phyloP scores from a whole-genome alignment of 1,284 basidiomycete species.

The Leccinum discolor region DNA sequence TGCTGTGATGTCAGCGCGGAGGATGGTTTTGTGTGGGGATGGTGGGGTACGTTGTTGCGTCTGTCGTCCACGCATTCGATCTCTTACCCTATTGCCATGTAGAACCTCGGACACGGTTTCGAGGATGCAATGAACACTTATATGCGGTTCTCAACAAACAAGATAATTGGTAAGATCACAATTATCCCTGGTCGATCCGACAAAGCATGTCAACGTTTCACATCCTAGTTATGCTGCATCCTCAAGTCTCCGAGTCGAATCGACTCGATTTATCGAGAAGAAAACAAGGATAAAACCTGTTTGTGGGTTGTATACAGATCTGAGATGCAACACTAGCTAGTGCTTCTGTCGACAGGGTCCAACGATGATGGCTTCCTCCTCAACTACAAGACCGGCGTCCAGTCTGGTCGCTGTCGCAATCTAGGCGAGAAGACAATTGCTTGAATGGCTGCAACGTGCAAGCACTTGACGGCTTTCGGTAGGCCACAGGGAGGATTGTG shows the following conservation, averaged over 20 bases:
- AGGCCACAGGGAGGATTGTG: too few relatives aligned
- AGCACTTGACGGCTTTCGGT: too few relatives aligned
- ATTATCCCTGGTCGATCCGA: neutral
- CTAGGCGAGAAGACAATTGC: too few relatives aligned
- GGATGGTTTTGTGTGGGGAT: neutral
- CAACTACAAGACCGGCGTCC: too few relatives aligned
- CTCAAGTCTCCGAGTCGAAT: neutral
- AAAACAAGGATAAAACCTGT: neutral
- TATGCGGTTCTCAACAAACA: neutral
- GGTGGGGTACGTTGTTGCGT: neutral
- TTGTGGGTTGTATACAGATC: neutral
- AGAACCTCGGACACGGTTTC: too few relatives aligned
- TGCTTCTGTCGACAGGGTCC: too few relatives aligned
- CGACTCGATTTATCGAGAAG: neutral
- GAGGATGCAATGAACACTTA: neutral
- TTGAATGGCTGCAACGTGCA: too few relatives aligned
- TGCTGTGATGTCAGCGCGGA: slow-evolving; percentile 36
- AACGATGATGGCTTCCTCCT: too few relatives aligned
- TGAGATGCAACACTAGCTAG: too few relatives aligned
- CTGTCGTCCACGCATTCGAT: neutral
- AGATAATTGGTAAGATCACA: neutral
- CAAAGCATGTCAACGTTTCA: neutral
- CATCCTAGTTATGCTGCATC: neutral
- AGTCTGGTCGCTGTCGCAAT: too few relatives aligned
- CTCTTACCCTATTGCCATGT: too few relatives aligned